A percentile compares a stretch with the other conserved stretches of the same genome.
Conservation (phyloP, 1,284 basidiomycete genomes). For the Puccinia hordei region DNA sequence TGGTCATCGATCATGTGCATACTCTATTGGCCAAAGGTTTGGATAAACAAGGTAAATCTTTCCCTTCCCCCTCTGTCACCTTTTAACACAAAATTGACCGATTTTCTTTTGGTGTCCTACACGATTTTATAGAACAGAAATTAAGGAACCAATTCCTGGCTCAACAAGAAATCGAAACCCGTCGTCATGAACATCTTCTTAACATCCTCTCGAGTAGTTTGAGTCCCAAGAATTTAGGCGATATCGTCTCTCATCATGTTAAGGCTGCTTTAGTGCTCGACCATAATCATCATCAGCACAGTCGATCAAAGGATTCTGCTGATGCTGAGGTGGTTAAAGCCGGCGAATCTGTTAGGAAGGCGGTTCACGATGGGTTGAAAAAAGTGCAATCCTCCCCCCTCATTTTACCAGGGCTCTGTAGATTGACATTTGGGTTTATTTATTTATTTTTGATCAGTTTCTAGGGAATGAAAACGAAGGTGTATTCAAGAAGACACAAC, state of each 20-base stretch:
- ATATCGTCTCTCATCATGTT: not conserved
- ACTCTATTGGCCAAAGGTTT: too few relatives aligned
- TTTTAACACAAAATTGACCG: too few relatives aligned
- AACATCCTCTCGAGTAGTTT: not conserved
- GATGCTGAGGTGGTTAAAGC: not conserved
- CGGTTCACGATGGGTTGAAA: slow-evolving; percentile 2
- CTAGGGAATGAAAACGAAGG: not conserved
- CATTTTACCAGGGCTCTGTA: too few relatives aligned
- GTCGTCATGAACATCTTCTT: slow-evolving; percentile 14
- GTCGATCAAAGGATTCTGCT: not conserved
- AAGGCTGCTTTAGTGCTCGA: not conserved
- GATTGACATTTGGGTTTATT: too few relatives aligned
- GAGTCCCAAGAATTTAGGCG: not conserved
- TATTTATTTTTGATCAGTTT: not conserved
- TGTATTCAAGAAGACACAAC: slow-evolving; percentile 6
- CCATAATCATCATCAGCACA: not conserved
- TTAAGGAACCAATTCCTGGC: not conserved
- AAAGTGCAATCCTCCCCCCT: too few relatives aligned
- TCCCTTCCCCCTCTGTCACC: too few relatives aligned
- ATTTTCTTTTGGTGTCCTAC: too few relatives aligned
- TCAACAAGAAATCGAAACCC: slow-evolving; percentile 9
- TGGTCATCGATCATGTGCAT: too few relatives aligned
- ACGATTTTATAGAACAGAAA: slow-evolving; percentile 17
- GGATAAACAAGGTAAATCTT: too few relatives aligned
- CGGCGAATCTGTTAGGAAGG: not conserved